Evolutionary conservation across 192 early-diverging fungal species (phyloP), one percentile per base, ranked within the genome.

Genomic region (Gamsiella multidivaricata): DNA sequence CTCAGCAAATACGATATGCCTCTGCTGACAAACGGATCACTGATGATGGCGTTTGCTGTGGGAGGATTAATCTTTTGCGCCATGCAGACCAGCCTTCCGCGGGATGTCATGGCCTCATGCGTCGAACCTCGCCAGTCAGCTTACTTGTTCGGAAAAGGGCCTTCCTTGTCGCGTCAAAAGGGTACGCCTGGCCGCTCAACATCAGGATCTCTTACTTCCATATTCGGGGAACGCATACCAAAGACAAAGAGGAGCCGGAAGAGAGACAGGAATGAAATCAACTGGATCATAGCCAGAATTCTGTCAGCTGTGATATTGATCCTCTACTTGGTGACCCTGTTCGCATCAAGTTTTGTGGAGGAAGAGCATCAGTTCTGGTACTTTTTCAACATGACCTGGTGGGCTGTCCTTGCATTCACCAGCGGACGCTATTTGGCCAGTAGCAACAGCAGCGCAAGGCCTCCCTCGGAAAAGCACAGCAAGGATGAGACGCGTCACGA

Each of bases 301-400:
- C 34, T 80, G 32, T 65, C 60, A 2, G 54, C 61, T 0, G 41
- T 82, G 31, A 70, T 86, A 34, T 47, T 84, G 41, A 34, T 66
- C 8, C 82, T 82, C 9, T 91, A 91, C 43, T 51, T 86, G 33
- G 15, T 86, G n/a, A 84, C 88, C 0, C 52, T 89, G 43, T 84
- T 83, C 71, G 84, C 91, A 8, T 91, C 88, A 33, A 92, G 91
- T 45, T 85, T 88, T 73, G 85, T 94, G 5, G 92, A 94, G 70
- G 90, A 94, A 51, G 92, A 94, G 67, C 88, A 90, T 55, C 85
- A 88, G 50, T 90, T 88, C 60, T 94, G 91, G 91, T 90, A 89
- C 67, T 92, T 86, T 71, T 88, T 88, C 81, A 74, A 82, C n/a
- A 89, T 90, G 54, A 92, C 89, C 3, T 75, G 86, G 62, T 84